Conservation (phyloP, 352 stramenopile species). For the Phytophthora aleatoria region DNA sequence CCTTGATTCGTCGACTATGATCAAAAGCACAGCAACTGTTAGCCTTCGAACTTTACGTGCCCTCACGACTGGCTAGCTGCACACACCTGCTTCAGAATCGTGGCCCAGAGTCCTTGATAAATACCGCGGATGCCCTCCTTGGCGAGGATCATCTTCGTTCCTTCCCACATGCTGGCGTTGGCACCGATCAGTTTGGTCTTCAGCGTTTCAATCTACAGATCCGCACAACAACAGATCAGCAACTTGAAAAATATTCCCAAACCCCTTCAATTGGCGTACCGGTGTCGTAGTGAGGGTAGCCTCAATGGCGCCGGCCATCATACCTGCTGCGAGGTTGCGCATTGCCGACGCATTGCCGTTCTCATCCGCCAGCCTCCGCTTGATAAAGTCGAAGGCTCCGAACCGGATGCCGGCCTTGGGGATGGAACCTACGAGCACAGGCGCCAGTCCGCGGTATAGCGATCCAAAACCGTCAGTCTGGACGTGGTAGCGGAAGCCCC, state of each 20-base stretch:
- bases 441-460: slow-evolving; percentile 94
- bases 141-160: slow-evolving; percentile 92
- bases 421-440: slow-evolving; percentile 94
- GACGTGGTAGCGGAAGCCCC: slow-evolving; percentile 77
- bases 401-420: slow-evolving; percentile 98
- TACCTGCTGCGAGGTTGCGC: slow-evolving; percentile 93
- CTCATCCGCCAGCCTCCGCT: slow-evolving; percentile 81
- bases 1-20: slow-evolving; percentile 93
- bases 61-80: background rate
- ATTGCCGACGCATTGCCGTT: slow-evolving; percentile 90
- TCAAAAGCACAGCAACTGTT: slow-evolving; percentile 12
- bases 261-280: slow-evolving; percentile 31
- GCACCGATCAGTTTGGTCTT: slow-evolving; percentile 98
- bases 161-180: slow-evolving; percentile 91
- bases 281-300: slow-evolving; percentile 94
- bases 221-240: slow-evolving; percentile 6
- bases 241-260: background rate
- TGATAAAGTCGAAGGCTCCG: slow-evolving; percentile 93
- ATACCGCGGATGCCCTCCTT: slow-evolving; percentile 92
- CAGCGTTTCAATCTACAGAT: slow-evolving; percentile 90
- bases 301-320: slow-evolving; percentile 92
- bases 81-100: slow-evolving; percentile 93
- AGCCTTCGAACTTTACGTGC: background rate
- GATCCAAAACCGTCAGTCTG: slow-evolving; percentile 66
- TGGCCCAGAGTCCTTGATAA: slow-evolving; percentile 94